Percentiles rank a stretch among this genome's conserved stretches.
Evolutionary conservation across 208 protist genomes (phyloP).

Genomic region (Acanthamoeba triangularis): DNA sequence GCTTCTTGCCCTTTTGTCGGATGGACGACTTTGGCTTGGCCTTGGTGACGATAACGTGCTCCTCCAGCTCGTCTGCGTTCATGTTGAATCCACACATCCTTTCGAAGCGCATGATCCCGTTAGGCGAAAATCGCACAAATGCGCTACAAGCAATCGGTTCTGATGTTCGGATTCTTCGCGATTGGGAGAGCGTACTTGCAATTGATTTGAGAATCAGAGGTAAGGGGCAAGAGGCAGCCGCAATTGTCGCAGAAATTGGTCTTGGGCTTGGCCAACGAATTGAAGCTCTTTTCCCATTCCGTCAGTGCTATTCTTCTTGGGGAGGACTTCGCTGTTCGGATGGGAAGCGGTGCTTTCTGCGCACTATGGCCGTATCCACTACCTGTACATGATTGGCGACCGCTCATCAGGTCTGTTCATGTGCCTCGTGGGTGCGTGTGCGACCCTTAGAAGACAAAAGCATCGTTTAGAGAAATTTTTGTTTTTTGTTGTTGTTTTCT

Average conservation of each 20-base stretch:
- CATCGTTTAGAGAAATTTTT: too few relatives aligned
- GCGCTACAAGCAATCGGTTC: too few relatives aligned
- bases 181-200: not conserved
- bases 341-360: too few relatives aligned
- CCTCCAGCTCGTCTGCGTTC: constrained; percentile 38
- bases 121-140: not conserved
- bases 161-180: not conserved
- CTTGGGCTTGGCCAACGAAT: constrained; percentile 54
- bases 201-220: constrained; percentile 5
- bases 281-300: constrained; percentile 44
- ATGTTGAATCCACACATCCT: constrained; percentile 21
- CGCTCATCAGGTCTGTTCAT: too few relatives aligned
- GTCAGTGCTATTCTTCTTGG: not conserved
- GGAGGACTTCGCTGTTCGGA: too few relatives aligned
- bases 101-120: not conserved
- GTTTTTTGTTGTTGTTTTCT: too few relatives aligned
- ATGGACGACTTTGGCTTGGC: constrained; percentile 49
- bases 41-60: constrained; percentile 35
- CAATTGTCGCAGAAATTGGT: constrained; percentile 56
- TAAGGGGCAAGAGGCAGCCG: constrained; percentile 37
- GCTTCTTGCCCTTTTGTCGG: constrained; percentile 43
- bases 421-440: too few relatives aligned
- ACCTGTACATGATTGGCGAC: too few relatives aligned
- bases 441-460: too few relatives aligned
- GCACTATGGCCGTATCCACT: too few relatives aligned